Conservation (phyloP, 257 asterid species). For the Gardenia jasminoides region DNA sequence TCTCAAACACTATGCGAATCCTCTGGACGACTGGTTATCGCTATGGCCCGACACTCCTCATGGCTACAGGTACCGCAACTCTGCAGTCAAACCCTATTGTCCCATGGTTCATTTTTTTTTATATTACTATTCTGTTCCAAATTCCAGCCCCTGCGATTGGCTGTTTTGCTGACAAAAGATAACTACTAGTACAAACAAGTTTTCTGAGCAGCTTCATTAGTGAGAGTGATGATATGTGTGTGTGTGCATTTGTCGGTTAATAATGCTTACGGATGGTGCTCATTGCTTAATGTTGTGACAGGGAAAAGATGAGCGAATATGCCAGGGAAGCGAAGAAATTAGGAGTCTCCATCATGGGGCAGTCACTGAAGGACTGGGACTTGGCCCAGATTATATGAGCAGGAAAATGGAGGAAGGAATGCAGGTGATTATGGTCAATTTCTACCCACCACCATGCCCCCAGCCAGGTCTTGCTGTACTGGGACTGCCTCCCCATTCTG, state of each 20-base stretch:
- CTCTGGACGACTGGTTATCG: constrained; percentile 38
- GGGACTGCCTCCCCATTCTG: constrained; percentile 56
- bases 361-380: constrained; percentile 48
- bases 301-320: constrained; percentile 53
- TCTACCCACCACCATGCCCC: constrained; percentile 44
- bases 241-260: not conserved
- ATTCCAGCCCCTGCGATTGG: no score
- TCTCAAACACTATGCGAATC: constrained; percentile 59
- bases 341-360: constrained; percentile 24
- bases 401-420: constrained; percentile 31
- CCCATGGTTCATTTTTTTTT: no score
- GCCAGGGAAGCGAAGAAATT: constrained; percentile 28
- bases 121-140: no score
- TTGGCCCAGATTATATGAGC: constrained; percentile 35
- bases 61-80: constrained; percentile 36
- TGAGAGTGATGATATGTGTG: not conserved
- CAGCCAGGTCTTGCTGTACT: constrained; percentile 32
- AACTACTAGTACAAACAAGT: no score
- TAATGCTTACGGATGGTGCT: not conserved
- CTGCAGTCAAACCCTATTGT: not conserved
- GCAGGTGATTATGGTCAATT: constrained; percentile 45
- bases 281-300: constrained; percentile 10
- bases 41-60: constrained; percentile 48
- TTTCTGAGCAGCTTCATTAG: no score
- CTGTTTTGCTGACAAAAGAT: no score